Evolutionary conservation across 106 monocot genomes (phyloP).

Genomic region (Iris macrosiphon): DNA sequence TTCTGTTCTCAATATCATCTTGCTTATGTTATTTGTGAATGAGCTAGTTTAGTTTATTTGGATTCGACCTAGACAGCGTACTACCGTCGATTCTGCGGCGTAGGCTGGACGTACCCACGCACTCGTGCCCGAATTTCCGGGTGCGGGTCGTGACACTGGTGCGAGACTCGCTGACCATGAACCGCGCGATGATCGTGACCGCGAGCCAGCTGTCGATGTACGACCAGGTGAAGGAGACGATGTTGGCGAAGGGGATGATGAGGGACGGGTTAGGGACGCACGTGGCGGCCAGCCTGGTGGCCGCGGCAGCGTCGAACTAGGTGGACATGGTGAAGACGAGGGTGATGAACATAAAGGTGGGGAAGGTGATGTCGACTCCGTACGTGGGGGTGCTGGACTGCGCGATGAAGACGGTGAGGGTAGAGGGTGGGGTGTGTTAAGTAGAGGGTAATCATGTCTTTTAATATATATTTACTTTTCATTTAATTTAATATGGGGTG

Average conservation of each 20-base stretch:
- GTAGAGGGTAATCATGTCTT: no score
- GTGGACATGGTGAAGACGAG: slow-evolving; percentile 66
- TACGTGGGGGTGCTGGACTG: slow-evolving; percentile 46
- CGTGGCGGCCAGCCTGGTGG: slow-evolving; percentile 53
- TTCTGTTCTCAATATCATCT: no score
- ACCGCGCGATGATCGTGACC: slow-evolving; percentile 69
- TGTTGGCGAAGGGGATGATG: slow-evolving; percentile 25
- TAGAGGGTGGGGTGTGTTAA: slow-evolving; percentile 44
- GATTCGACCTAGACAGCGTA: no score
- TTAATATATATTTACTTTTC: no score
- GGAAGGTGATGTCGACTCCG: slow-evolving; percentile 20
- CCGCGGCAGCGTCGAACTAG: slow-evolving; percentile 51
- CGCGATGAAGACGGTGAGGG: slow-evolving; percentile 44
- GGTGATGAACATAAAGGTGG: slow-evolving; percentile 55
- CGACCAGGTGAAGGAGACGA: slow-evolving; percentile 54
- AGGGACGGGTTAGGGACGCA: slow-evolving; percentile 49
- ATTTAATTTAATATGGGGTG: no score
- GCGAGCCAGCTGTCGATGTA: slow-evolving; percentile 68
- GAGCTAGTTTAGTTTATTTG: no score
- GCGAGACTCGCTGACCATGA: slow-evolving; percentile 45
- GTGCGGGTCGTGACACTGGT: no score
- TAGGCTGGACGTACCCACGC: no score
- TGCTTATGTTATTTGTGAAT: no score
- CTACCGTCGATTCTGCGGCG: no score
- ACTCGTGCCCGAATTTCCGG: no score